These are phyloP conservation scores for Ricinus communis DNA, from an alignment of 345 rosid species.

Conservation along the genomic window DNA sequence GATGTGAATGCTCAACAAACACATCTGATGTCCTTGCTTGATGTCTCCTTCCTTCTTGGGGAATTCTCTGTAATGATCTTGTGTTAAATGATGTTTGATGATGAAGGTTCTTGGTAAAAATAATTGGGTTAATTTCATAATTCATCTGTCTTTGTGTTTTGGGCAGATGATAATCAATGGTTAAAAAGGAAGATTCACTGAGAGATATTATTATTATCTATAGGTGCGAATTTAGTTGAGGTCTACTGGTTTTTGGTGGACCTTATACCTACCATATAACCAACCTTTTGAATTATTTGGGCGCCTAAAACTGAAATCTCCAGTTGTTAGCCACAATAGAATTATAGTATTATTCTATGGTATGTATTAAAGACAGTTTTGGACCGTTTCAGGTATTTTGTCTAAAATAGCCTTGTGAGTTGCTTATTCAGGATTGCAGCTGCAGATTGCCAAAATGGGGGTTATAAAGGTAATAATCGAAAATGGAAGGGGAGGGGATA, in stretches of 20 bases:
- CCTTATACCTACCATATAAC: slow-evolving; percentile 5
- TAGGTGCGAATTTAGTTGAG: background rate
- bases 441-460: background rate
- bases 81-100: background rate
- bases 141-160: no score
- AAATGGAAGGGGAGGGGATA: background rate
- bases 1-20: slow-evolving; percentile 35
- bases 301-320: slow-evolving; percentile 27
- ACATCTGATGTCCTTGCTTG: slow-evolving; percentile 2
- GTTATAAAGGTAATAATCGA: slow-evolving; percentile 19
- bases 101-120: background rate
- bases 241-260: slow-evolving; percentile 15
- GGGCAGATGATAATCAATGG: background rate
- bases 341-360: background rate
- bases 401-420: background rate
- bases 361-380: background rate
- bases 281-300: slow-evolving; percentile 22
- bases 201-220: no score
- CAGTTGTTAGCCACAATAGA: background rate
- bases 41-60: slow-evolving; percentile 8
- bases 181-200: background rate
- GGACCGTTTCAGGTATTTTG: background rate
- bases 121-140: background rate
- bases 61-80: background rate
- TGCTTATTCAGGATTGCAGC: background rate